A percentile compares a stretch with the other conserved stretches of the same genome.
Evolutionary conservation across 495 filamentous ascomycete species (phyloP).

Genomic region (Parachaetomium inaequale): DNA sequence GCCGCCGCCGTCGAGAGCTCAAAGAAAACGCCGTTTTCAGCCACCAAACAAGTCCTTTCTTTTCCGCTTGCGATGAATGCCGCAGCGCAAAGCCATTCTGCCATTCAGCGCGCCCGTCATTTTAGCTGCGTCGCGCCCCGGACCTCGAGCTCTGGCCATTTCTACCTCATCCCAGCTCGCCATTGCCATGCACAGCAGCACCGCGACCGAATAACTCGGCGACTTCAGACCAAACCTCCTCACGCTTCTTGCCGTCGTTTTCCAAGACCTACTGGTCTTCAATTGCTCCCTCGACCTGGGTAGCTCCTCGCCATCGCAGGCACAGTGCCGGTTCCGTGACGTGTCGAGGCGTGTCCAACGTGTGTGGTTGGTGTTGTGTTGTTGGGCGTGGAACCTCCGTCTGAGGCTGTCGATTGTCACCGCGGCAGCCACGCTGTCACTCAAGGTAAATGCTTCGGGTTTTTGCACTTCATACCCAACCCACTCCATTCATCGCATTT

Average conservation of each 20-base stretch:
- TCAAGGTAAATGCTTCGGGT: neutral
- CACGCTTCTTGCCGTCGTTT: neutral
- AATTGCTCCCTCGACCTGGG: neutral
- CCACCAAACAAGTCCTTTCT: conserved; percentile 30
- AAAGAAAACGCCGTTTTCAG: conserved; percentile 34
- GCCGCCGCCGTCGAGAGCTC: conserved; percentile 4
- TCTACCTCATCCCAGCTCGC: neutral
- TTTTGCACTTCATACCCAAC: conserved; percentile 6
- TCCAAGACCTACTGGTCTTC: neutral
- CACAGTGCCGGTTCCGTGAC: neutral
- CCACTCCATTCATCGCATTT: neutral
- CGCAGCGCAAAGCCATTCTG: conserved; percentile 10
- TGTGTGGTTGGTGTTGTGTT: conserved; percentile 5
- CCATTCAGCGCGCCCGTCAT: conserved; percentile 10
- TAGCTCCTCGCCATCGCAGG: neutral
- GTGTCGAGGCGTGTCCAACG: conserved; percentile 7
- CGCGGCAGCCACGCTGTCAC: conserved; percentile 14
- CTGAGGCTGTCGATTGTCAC: neutral
- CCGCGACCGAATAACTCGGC: neutral
- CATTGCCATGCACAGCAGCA: too few relatives aligned
- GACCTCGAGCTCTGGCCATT: neutral
- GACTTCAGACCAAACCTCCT: neutral
- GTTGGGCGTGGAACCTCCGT: neutral
- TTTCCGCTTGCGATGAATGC: conserved; percentile 27
- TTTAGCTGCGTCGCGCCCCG: conserved; percentile 23